These are phyloP conservation scores for Asclepias syriaca DNA, from an alignment of 257 asterid genomes.

Conservation along the genomic window DNA sequence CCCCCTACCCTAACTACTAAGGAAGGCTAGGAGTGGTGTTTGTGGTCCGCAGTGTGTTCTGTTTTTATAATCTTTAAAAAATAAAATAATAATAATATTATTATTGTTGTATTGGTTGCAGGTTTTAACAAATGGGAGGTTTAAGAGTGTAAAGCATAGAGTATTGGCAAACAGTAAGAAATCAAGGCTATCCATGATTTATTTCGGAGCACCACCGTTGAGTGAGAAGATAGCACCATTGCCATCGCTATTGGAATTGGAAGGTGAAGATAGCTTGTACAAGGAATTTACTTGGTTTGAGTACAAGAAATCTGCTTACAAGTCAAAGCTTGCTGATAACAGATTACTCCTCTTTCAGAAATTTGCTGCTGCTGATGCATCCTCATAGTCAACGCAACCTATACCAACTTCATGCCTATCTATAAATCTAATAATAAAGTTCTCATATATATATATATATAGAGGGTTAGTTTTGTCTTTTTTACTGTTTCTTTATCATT, in stretches of 20 bases:
- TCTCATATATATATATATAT: neutral
- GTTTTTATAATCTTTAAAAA: no score
- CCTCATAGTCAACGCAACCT: conserved; percentile 6
- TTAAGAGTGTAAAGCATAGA: conserved; percentile 34
- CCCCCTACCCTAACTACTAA: no score
- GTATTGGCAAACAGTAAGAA: conserved; percentile 26
- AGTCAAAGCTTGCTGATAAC: conserved; percentile 29
- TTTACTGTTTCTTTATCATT: neutral
- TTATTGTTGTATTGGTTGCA: conserved; percentile 8
- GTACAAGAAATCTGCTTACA: conserved; percentile 34
- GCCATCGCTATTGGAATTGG: conserved; percentile 25
- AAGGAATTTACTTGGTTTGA: conserved; percentile 41
- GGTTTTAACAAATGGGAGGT: conserved; percentile 44
- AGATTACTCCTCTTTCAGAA: conserved; percentile 32
- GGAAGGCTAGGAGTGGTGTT: no score
- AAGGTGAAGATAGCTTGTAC: conserved; percentile 35
- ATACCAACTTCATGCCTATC: neutral
- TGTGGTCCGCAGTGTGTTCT: neutral
- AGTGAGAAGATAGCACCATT: conserved; percentile 36
- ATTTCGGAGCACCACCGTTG: conserved; percentile 43
- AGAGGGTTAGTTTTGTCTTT: neutral
- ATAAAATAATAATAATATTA: no score
- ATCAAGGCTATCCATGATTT: conserved; percentile 37
- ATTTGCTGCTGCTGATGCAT: conserved; percentile 18
- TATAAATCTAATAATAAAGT: conserved; percentile 2